A percentile compares a stretch with the other conserved stretches of the same genome.
Conservation (phyloP, 768 basidiomycete species). For the Russula ochroleuca region DNA sequence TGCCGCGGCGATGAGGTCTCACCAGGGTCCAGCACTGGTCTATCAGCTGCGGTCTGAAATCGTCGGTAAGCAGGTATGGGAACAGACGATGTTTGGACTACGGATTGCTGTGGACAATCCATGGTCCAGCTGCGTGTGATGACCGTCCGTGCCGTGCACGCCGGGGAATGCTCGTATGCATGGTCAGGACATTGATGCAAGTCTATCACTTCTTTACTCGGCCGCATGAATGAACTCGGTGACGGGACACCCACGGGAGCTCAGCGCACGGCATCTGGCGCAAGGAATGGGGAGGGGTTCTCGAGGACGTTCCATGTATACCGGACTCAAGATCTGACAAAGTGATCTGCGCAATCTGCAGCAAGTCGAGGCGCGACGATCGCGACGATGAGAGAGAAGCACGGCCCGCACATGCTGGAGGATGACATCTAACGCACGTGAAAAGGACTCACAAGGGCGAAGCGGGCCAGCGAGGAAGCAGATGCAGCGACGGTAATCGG, state of each 20-base stretch:
- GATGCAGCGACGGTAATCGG: not conserved
- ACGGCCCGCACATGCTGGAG: slow-evolving; percentile 18
- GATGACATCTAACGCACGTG: slow-evolving; percentile 16
- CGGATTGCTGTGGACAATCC: not conserved
- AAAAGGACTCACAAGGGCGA: slow-evolving; percentile 10
- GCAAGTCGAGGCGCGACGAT: slow-evolving; percentile 10
- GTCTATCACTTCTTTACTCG: slow-evolving; percentile 18
- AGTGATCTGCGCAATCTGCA: slow-evolving; percentile 24
- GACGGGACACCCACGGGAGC: not conserved
- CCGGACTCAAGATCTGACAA: not conserved
- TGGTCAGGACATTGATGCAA: not conserved
- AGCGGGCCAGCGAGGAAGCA: not conserved
- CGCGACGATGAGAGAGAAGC: slow-evolving; percentile 20
- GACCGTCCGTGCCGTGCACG: not conserved
- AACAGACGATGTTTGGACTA: not conserved
- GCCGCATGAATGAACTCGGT: not conserved
- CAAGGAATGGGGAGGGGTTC: slow-evolving; percentile 1
- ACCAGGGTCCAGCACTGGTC: not conserved
- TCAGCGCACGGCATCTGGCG: not conserved
- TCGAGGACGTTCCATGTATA: slow-evolving; percentile 14
- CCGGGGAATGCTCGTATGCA: slow-evolving; percentile 4
- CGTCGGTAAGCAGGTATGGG: not conserved
- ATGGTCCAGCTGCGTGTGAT: not conserved
- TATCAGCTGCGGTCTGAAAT: not conserved
- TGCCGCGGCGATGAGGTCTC: not conserved